Conservation (phyloP, 305 asterid genomes). For the Fraxinus paxiana region DNA sequence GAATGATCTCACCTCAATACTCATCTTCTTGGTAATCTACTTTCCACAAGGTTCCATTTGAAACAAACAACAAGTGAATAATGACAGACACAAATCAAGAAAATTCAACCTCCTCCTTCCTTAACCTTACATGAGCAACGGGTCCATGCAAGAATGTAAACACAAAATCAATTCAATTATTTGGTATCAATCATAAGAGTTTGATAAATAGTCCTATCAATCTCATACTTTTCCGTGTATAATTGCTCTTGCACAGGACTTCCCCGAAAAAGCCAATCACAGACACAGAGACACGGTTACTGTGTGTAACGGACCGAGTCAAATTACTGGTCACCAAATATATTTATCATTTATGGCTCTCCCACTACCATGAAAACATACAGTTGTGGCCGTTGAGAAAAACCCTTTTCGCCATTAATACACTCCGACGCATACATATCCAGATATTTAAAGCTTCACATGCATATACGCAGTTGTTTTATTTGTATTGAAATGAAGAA, state of each 20-base stretch:
- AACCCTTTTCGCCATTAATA: conserved; percentile 38
- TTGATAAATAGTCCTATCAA: not conserved
- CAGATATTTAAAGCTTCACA: not conserved
- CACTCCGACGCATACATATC: conserved; percentile 5
- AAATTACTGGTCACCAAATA: not conserved
- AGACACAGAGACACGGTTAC: not conserved
- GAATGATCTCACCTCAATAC: not conserved
- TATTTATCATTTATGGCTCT: conserved; percentile 4
- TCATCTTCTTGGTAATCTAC: not conserved
- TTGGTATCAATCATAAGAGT: not conserved
- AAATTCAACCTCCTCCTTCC: not conserved
- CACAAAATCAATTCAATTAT: not conserved
- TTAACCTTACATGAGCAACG: not conserved
- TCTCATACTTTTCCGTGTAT: not conserved
- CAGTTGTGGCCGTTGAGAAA: conserved; percentile 40
- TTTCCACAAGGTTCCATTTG: conserved; percentile 1
- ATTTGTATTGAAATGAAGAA: conserved; percentile 24
- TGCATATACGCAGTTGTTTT: not conserved
- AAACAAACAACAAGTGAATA: not conserved
- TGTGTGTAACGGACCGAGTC: conserved; percentile 8
- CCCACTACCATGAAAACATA: conserved; percentile 24
- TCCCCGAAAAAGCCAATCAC: not conserved
- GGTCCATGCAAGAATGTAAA: not conserved
- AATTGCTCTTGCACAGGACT: not conserved
- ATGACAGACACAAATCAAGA: not conserved